Conservation (phyloP, 225 moss, liverwort and hornwort genomes). For the Straminergon stramineum region DNA sequence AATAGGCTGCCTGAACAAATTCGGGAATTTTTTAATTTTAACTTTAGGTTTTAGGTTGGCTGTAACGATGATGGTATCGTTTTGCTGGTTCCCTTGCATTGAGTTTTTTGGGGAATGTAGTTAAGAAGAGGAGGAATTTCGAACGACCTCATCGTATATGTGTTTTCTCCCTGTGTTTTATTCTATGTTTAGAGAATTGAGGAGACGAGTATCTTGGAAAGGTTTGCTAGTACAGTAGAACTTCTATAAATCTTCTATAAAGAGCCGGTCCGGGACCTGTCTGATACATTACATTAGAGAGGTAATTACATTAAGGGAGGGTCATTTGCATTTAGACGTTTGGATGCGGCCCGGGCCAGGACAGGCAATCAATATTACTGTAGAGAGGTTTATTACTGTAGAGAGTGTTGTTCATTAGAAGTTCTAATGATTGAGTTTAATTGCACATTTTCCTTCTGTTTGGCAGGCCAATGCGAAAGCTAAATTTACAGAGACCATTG, state of each 20-base stretch:
- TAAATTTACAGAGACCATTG: conserved; percentile 74
- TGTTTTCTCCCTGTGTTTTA: neutral
- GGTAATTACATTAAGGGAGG: too few species aligned
- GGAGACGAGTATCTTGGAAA: neutral
- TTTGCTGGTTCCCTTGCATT: neutral
- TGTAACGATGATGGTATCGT: neutral
- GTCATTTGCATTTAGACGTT: too few species aligned
- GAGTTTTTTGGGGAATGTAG: neutral
- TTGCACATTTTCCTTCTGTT: neutral
- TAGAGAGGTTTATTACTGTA: too few species aligned
- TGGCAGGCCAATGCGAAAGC: conserved; percentile 46
- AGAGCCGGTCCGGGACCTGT: too few species aligned
- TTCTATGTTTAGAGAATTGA: neutral
- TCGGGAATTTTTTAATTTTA: neutral
- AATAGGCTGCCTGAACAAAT: neutral
- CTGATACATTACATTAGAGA: too few species aligned
- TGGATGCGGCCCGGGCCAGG: too few species aligned
- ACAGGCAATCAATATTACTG: too few species aligned
- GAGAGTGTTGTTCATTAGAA: too few species aligned
- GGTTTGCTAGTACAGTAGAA: neutral
- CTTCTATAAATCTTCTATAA: too few species aligned
- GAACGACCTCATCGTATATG: neutral
- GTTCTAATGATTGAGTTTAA: neutral
- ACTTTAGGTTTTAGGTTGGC: neutral
- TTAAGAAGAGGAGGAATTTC: neutral